A percentile compares a stretch with the other conserved stretches of the same genome.
phyloP scores from a whole-genome alignment of 2,329 filamentous ascomycete species.

The Lachnellula occidentalis region DNA sequence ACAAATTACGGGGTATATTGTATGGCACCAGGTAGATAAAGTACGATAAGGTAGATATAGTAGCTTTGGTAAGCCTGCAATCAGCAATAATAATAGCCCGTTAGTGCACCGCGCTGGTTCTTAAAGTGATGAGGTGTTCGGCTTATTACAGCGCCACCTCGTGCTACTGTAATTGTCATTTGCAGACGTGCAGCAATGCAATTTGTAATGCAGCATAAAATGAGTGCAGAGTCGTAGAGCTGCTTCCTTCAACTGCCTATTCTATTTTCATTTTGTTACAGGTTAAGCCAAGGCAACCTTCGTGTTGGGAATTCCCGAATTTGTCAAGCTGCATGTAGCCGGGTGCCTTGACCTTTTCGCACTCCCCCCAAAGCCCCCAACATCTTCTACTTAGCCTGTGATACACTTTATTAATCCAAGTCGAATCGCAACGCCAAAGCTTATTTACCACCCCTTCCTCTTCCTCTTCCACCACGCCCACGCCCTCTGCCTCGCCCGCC shows the following conservation, averaged over 20 bases:
- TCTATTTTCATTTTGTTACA: neutral
- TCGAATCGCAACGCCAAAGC: neutral
- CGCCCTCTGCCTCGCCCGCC: slow-evolving; percentile 37
- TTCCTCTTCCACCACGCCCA: slow-evolving; percentile 22
- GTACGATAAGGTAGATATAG: no score
- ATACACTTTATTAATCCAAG: slow-evolving; percentile 1
- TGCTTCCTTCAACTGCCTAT: slow-evolving; percentile 5
- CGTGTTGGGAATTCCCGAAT: slow-evolving; percentile 8
- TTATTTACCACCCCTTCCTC: slow-evolving; percentile 30
- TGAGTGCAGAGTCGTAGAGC: neutral
- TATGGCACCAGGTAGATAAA: no score
- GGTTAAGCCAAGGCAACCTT: slow-evolving; percentile 2
- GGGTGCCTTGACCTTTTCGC: slow-evolving; percentile 7
- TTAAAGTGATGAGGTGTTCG: neutral
- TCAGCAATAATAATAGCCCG: no score
- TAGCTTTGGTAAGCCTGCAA: no score
- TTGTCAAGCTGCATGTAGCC: slow-evolving; percentile 23
- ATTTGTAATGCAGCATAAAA: neutral
- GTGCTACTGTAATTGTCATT: neutral
- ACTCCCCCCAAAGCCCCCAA: neutral
- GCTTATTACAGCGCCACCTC: neutral
- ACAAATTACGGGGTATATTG: no score
- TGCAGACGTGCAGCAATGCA: neutral
- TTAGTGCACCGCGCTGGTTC: neutral
- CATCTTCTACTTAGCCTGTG: neutral